Conservation (phyloP, 139 green algal species). For the Diplosphaera chodatii region DNA sequence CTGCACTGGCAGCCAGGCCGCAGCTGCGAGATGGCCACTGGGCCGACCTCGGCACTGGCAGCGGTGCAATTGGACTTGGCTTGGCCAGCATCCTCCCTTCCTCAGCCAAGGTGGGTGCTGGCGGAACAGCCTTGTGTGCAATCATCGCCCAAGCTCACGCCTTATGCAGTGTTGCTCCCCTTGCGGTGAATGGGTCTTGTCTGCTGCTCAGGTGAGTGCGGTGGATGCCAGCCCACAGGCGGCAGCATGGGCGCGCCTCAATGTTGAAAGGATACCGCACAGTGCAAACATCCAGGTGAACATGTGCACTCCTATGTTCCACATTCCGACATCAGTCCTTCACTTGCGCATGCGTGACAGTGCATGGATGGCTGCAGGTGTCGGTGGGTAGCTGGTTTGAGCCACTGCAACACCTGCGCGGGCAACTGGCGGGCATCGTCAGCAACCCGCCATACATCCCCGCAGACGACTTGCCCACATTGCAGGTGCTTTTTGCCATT, state of each 20-base stretch:
- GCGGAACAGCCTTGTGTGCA: too few relatives aligned
- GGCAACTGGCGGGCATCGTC: conserved; percentile 68
- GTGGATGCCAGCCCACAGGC: conserved; percentile 56
- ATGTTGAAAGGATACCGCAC: conserved; percentile 28
- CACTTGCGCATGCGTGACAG: too few relatives aligned
- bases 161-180: too few relatives aligned
- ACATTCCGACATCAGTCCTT: too few relatives aligned
- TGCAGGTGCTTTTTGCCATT: too few relatives aligned
- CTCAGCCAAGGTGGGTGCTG: conserved; percentile 11
- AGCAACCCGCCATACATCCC: conserved; percentile 94
- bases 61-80: conserved; percentile 74
- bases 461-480: conserved; percentile 36
- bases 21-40: conserved; percentile 43
- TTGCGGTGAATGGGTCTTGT: too few relatives aligned
- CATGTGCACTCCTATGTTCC: neutral
- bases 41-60: conserved; percentile 88
- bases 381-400: conserved; percentile 65
- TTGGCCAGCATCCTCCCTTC: conserved; percentile 49
- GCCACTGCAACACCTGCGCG: conserved; percentile 37
- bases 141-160: too few relatives aligned
- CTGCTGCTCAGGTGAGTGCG: conserved; percentile 48
- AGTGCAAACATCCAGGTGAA: conserved; percentile 2
- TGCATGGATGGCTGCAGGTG: conserved; percentile 24
- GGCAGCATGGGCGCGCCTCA: conserved; percentile 43
- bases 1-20: conserved; percentile 21